These are phyloP conservation scores for Epichloe elymi DNA, from an alignment of 2,329 filamentous ascomycete genomes.

Conservation along the genomic window DNA sequence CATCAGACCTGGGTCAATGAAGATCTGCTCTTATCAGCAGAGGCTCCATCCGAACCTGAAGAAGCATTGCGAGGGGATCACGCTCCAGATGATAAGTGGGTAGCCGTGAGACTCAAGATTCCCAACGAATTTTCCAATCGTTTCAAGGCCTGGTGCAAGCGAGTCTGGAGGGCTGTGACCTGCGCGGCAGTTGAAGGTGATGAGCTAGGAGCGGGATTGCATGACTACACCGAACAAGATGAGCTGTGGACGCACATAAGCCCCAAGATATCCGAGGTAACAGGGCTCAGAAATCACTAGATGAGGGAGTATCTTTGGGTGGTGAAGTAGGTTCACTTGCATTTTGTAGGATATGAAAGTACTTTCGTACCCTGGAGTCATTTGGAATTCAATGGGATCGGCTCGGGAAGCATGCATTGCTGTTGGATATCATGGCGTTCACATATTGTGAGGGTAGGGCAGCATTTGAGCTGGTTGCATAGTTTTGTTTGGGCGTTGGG, in stretches of 20 bases:
- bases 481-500: not conserved
- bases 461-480: not conserved
- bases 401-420: not conserved
- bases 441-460: not conserved
- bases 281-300: not conserved
- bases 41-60: constrained; percentile 25
- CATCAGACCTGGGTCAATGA: constrained; percentile 42
- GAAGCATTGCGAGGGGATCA: constrained; percentile 35
- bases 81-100: constrained; percentile 44
- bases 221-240: constrained; percentile 10
- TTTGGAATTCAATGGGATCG: not conserved
- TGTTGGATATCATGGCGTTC: not conserved
- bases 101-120: constrained; percentile 43
- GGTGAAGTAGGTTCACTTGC: not conserved
- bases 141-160: constrained; percentile 29
- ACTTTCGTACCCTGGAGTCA: not conserved
- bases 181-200: constrained; percentile 2
- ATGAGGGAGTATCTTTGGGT: not conserved
- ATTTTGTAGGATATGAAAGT: not conserved
- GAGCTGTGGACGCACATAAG: constrained; percentile 14
- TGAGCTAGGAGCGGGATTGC: constrained; percentile 7
- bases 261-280: not conserved
- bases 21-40: constrained; percentile 30
- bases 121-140: constrained; percentile 42
- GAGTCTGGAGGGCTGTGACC: constrained; percentile 15